These are phyloP conservation scores for Fusarium palustre DNA, from an alignment of 2,329 filamentous ascomycete genomes.

Conservation along the genomic window DNA sequence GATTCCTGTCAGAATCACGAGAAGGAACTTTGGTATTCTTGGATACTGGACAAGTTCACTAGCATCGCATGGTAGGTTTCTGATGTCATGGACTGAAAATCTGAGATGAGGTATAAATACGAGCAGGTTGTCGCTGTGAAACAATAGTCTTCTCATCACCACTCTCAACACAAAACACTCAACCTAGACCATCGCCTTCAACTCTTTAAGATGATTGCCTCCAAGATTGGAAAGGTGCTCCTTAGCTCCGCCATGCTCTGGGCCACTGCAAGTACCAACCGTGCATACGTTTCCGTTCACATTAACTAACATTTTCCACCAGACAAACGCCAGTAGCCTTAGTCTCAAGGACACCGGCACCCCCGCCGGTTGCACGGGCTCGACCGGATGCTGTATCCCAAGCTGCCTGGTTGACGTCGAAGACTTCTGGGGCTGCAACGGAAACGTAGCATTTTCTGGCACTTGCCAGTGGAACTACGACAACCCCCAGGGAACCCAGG, in stretches of 20 bases:
- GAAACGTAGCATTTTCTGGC: background rate
- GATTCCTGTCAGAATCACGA: background rate
- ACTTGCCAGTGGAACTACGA: background rate
- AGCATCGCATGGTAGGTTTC: background rate
- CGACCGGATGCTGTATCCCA: background rate
- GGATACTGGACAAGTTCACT: background rate
- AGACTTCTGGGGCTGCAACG: background rate
- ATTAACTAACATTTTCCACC: background rate
- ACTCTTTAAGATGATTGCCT: background rate
- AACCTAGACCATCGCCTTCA: background rate
- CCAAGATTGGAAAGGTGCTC: background rate
- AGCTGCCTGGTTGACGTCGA: background rate
- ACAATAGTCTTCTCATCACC: background rate
- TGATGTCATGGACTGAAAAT: background rate
- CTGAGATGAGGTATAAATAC: background rate
- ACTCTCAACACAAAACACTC: background rate
- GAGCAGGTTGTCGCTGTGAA: fast-evolving
- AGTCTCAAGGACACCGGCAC: background rate
- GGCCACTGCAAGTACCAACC: background rate
- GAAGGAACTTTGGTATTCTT: background rate
- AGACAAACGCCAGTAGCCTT: background rate
- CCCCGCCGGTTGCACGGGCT: background rate
- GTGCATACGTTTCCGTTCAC: no score
- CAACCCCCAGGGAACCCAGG: background rate
- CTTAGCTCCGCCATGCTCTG: background rate